Conservation (phyloP, 2,329 filamentous ascomycete species). For the Aspergillus jensenii region DNA sequence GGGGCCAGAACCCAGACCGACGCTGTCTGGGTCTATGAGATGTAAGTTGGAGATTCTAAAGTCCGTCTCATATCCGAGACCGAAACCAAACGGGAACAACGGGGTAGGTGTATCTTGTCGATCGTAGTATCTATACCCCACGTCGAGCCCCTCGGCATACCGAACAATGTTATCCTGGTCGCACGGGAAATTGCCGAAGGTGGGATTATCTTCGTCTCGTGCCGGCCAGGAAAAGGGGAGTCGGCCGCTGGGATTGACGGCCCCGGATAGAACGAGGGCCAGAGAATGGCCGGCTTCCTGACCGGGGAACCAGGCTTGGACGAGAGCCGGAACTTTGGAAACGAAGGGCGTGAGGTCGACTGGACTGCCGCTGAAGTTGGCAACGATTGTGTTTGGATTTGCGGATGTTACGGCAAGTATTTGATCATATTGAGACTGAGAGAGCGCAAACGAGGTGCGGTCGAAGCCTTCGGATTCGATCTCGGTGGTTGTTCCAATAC, state of each 20-base stretch:
- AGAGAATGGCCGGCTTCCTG: too few species aligned
- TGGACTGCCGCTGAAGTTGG: too few species aligned
- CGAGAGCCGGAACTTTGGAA: too few species aligned
- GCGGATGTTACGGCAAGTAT: not conserved
- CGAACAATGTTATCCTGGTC: not conserved
- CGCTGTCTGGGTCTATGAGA: not conserved
- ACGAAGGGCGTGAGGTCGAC: too few species aligned
- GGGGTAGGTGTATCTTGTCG: not conserved
- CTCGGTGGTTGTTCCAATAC: conserved; percentile 2
- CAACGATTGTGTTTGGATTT: too few species aligned
- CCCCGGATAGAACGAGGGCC: too few species aligned
- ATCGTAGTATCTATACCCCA: not conserved
- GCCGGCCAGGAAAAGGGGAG: not conserved
- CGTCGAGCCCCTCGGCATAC: not conserved
- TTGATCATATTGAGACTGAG: not conserved
- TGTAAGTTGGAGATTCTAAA: not conserved
- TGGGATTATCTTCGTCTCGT: not conserved
- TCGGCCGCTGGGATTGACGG: too few species aligned
- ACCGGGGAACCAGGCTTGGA: too few species aligned
- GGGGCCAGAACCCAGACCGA: not conserved
- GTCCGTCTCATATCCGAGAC: not conserved
- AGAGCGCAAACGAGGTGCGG: not conserved
- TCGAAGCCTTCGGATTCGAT: conserved; percentile 6
- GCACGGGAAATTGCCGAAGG: not conserved
- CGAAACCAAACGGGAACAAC: not conserved